phyloP scores from a whole-genome alignment of 495 filamentous ascomycete species.

The Daldinia childiae region DNA sequence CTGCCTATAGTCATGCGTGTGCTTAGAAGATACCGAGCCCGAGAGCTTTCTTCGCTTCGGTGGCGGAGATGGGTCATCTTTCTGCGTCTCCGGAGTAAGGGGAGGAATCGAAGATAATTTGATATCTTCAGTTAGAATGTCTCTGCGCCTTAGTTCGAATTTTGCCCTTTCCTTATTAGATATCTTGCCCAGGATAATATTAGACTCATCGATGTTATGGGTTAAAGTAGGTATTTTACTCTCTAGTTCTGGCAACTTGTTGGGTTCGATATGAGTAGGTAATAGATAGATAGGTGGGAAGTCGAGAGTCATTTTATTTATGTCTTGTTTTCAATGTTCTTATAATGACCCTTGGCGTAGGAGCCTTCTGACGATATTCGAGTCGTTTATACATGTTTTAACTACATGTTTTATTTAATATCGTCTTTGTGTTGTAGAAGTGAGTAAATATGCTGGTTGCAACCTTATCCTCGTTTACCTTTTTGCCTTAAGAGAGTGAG shows the following conservation, averaged over 20 bases:
- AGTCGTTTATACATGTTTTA: constrained; percentile 3
- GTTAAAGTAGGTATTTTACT: constrained; percentile 72
- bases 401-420: neutral
- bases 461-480: neutral
- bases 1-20: neutral
- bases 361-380: neutral
- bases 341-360: neutral
- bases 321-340: constrained; percentile 6
- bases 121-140: constrained; percentile 70
- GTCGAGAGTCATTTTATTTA: constrained; percentile 30
- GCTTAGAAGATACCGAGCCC: neutral
- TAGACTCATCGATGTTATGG: constrained; percentile 75
- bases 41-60: constrained; percentile 52
- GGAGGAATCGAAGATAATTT: constrained; percentile 24
- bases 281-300: constrained; percentile 82
- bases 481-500: neutral
- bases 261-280: constrained; percentile 69
- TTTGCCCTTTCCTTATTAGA: constrained; percentile 72
- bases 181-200: constrained; percentile 77
- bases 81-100: constrained; percentile 2
- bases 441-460: neutral
- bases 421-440: neutral
- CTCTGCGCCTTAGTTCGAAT: constrained; percentile 75
- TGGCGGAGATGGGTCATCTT: constrained; percentile 1
- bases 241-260: constrained; percentile 70